Conservation (phyloP, 78 protist species). For the Trichosphaerium sp. region DNA sequence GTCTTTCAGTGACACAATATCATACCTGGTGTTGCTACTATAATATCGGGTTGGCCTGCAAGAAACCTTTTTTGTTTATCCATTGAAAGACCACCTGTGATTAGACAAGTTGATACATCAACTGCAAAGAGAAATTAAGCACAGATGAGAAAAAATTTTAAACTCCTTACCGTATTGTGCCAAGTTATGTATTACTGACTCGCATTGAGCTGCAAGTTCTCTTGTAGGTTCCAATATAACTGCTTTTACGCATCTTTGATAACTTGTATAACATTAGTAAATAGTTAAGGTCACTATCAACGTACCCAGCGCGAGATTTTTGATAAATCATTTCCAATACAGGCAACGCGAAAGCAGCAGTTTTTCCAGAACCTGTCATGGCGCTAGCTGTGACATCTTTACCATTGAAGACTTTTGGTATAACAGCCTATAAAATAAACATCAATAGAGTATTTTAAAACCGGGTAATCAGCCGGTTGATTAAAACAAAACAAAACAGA, state of each 20-base stretch:
- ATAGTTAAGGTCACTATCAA: background rate
- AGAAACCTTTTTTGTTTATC: constrained; percentile 49
- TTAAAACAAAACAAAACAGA: too few species aligned
- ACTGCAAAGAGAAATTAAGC: background rate
- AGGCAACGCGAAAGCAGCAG: constrained; percentile 80
- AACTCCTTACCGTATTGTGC: constrained; percentile 51
- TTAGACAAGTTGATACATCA: background rate
- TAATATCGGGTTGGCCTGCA: constrained; percentile 59
- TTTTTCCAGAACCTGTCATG: constrained; percentile 83
- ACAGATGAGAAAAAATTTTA: background rate
- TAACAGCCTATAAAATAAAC: constrained; percentile 12
- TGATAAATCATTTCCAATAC: constrained; percentile 52
- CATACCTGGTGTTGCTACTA: constrained; percentile 93
- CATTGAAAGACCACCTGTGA: constrained; percentile 49
- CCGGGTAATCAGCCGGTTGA: background rate
- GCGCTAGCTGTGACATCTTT: constrained; percentile 71
- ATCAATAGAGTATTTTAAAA: constrained; percentile 1
- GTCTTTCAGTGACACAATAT: too few species aligned
- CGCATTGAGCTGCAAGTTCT: constrained; percentile 81
- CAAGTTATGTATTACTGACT: constrained; percentile 43
- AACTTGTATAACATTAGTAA: background rate
- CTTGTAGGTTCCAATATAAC: constrained; percentile 74
- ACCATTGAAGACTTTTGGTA: constrained; percentile 62
- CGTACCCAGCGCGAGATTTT: too few species aligned
- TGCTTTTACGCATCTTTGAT: constrained; percentile 9